Base-by-base conservation (phyloP, 768 basidiomycete species). In the Phylloporus rhodoxanthus region DNA sequence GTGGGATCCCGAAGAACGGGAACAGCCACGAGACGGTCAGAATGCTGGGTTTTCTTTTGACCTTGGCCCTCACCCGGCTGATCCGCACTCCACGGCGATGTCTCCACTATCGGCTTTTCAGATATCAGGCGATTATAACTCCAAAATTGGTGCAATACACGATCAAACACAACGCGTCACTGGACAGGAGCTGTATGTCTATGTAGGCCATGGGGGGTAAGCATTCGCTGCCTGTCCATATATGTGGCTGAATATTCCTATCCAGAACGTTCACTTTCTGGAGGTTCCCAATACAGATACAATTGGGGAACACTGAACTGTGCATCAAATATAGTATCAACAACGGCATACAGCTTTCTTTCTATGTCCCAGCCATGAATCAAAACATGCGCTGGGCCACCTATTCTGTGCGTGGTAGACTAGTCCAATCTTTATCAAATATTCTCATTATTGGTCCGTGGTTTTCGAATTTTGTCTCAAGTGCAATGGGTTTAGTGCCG, bases 381-480 rank as follows among this genome's bases (percentile, higher is more conserved):
- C 84, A 93, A 65, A 91, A 96, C 60, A 84, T 98, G 82, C 79
- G 90, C 53, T 91, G 88, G 85, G 91, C 92, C 14, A 78, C 87
- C 13, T 82, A 95, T 69, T 91, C 88, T 23, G 89, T 91, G 54
- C 54, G 82, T 71, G 32, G 5, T 30, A 11, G 26, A 34, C 13
- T 17, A 21, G 33, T 41, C 32, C 33, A 13, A 17, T 25, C 20
- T 32, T 7, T 23, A 30, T 32, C 13, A 10, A 19, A 15, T 33
- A 17, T 50, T n/a, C 45, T 44, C 29, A 54, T 38, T 10, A 14
- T 11, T 28, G 5, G 19, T 49, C 20, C n/a, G 29, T 25, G 7
- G 23, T 30, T 14, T 34, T 14, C 14, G 34, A 17, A 14, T 28
- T 43, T 32, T 19, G 4, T 17, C 41, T 45, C 39, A 56, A 90